These are phyloP conservation scores for Leishmania aethiopica DNA, from an alignment of 208 protist species.

Conservation along the genomic window DNA sequence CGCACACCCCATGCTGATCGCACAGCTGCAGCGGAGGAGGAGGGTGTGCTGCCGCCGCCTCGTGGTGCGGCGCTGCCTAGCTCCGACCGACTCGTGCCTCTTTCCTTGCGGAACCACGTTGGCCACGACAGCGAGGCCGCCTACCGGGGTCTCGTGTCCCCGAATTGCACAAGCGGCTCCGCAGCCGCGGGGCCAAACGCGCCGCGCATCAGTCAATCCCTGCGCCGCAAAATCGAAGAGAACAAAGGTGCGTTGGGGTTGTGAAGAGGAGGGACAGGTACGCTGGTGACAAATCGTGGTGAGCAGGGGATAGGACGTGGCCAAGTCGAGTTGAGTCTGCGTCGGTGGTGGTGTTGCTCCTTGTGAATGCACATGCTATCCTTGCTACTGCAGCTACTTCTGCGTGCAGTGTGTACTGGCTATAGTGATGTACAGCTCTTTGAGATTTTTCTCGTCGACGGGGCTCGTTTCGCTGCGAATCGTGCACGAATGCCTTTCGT, in stretches of 20 bases:
- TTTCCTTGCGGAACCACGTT: conserved; percentile 19
- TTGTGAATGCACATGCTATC: not conserved
- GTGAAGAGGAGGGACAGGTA: not conserved
- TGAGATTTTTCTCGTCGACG: not conserved
- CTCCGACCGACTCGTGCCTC: conserved; percentile 23
- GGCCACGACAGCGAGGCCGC: not conserved
- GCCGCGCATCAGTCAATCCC: conserved; percentile 31
- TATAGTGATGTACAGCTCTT: not conserved
- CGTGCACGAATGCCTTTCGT: not conserved
- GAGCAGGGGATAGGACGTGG: not conserved
- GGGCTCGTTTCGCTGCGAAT: not conserved
- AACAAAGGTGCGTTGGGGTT: conserved; percentile 14
- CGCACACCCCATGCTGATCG: not conserved
- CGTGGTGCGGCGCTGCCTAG: not conserved
- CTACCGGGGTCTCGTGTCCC: not conserved
- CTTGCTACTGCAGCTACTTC: not conserved
- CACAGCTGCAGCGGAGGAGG: not conserved
- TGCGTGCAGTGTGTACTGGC: not conserved
- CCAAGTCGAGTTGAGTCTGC: not conserved
- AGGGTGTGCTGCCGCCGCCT: conserved; percentile 4
- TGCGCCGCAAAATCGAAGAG: conserved; percentile 42
- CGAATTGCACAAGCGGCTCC: not conserved
- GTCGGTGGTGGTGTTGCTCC: not conserved
- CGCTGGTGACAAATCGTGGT: not conserved
- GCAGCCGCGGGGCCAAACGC: not conserved